Base-by-base conservation (phyloP, 1,284 basidiomycete species). In the Ustilago curta region DNA sequence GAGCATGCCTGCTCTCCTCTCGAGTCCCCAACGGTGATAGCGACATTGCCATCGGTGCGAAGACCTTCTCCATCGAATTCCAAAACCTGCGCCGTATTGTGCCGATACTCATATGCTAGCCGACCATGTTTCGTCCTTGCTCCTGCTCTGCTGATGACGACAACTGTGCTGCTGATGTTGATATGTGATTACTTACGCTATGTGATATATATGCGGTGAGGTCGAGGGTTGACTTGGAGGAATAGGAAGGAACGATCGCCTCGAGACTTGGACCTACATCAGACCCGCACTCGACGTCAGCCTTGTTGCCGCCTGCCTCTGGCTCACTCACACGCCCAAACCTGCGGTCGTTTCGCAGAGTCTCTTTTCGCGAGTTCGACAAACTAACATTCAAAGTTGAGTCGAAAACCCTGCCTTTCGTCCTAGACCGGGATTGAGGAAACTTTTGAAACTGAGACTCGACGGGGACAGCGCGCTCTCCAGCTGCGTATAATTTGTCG, bases 121-220 rank as follows among this genome's bases (percentile, higher is more conserved):
- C n/a, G 18, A 29, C 48, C 43, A 42, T n/a, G 7, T 45, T 16
- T 29, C n/a, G 21, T 45, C 39, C 39, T 47, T 29, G 35, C 12
- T n/a, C 31, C 6, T 35, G 43, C 35, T 47, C 31, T 27, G 32
- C 27, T 23, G 11, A 18, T 32, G 23, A 39, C 31, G 54, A 29
- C 37, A 37, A 57, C n/a, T n/a, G 47, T 40, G 45, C 32, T 40
- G 39, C 29, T 49, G 52, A 23, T 47, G 59, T 23, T 51, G 40
- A 23, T 49, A 51, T 53, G 35, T 9, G 43, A 57, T 16, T 42
- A 71, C 69, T 71, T 71, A 71, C 69, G 69, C 69, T 71, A 71
- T 71, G 63, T 61, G 12, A 66, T 71, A 44, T 58, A 62, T 71
- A 43, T 66, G 63, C 63, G 69, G 69, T 71, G 69, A 61, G 69